These are phyloP conservation scores for Cercospora zeae-maydis DNA, from an alignment of 2,329 filamentous ascomycete species.

Conservation along the genomic window DNA sequence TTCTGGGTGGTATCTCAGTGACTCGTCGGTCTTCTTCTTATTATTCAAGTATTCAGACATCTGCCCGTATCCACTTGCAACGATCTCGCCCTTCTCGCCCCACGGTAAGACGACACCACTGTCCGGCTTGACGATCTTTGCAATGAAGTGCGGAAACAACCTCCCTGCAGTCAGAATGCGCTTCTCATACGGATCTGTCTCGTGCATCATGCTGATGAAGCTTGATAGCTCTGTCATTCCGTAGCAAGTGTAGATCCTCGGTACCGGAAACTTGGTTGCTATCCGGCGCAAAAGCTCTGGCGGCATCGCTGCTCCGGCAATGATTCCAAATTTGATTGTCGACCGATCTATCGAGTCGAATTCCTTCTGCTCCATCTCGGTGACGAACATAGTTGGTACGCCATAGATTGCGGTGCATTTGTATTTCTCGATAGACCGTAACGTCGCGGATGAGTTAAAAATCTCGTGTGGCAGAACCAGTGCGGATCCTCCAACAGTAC, in stretches of 20 bases:
- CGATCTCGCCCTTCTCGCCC: conserved; percentile 68
- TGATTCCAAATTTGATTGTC: conserved; percentile 49
- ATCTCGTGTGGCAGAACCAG: conserved; percentile 73
- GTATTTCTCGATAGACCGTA: conserved; percentile 46
- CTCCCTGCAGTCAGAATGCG: conserved; percentile 71
- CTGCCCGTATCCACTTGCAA: conserved; percentile 73
- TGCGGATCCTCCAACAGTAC: conserved; percentile 54
- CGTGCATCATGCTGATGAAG: conserved; percentile 32
- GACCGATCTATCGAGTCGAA: conserved; percentile 27
- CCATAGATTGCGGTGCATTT: conserved; percentile 68
- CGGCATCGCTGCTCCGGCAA: conserved; percentile 74
- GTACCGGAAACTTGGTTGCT: conserved; percentile 67
- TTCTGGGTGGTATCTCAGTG: conserved; percentile 46
- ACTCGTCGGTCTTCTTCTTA: conserved; percentile 68
- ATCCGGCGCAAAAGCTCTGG: conserved; percentile 70
- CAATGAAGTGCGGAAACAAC: conserved; percentile 67
- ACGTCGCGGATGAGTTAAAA: conserved; percentile 45
- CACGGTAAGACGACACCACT: conserved; percentile 61
- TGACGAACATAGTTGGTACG: conserved; percentile 81
- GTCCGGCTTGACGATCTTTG: conserved; percentile 71
- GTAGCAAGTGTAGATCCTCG: conserved; percentile 58
- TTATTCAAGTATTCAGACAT: conserved; percentile 65
- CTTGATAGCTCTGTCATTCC: conserved; percentile 61
- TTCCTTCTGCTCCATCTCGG: conserved; percentile 36
- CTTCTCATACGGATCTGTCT: conserved; percentile 59